Percentiles rank a stretch among this genome's conserved stretches.
phyloP scores from a whole-genome alignment of 1,139 yeast species.

The Blastobotrys petasosporus region DNA sequence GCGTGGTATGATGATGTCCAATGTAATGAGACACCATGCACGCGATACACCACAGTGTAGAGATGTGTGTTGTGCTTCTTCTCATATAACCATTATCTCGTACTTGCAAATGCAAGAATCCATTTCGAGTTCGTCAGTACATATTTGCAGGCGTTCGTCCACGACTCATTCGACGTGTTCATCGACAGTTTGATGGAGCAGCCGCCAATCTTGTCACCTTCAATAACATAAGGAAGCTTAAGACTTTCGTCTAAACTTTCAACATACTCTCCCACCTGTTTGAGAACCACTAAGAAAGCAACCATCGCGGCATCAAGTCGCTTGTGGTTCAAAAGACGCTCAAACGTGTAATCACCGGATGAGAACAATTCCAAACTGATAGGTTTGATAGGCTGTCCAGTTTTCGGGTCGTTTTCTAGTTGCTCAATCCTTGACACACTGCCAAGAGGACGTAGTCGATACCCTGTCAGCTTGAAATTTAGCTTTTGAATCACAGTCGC shows the following conservation, averaged over 20 bases:
- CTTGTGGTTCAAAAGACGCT: constrained; percentile 62
- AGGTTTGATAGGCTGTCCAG: constrained; percentile 32
- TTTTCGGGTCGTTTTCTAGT: constrained; percentile 37
- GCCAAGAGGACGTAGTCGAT: constrained; percentile 74
- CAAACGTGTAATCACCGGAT: constrained; percentile 62
- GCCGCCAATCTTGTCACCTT: constrained; percentile 69
- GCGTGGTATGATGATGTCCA: too few relatives aligned
- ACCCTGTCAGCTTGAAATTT: constrained; percentile 50
- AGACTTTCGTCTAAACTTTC: constrained; percentile 47
- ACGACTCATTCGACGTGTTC: constrained; percentile 58
- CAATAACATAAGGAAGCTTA: constrained; percentile 65
- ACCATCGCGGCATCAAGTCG: constrained; percentile 73
- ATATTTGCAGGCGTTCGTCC: constrained; percentile 89
- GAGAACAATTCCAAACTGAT: constrained; percentile 47
- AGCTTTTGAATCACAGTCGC: constrained; percentile 59
- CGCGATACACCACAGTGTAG: too few relatives aligned
- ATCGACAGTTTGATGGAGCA: constrained; percentile 66
- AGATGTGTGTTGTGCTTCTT: too few relatives aligned
- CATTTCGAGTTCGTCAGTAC: constrained; percentile 57
- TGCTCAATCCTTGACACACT: constrained; percentile 75
- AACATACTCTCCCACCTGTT: constrained; percentile 50
- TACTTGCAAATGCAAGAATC: constrained; percentile 36
- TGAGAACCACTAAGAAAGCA: constrained; percentile 58
- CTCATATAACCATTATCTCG: too few relatives aligned
- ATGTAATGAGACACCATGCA: too few relatives aligned